A percentile compares a stretch with the other conserved stretches of the same genome.
phyloP scores from a whole-genome alignment of 805 yeast species.

The Schwanniomyces occidentalis region DNA sequence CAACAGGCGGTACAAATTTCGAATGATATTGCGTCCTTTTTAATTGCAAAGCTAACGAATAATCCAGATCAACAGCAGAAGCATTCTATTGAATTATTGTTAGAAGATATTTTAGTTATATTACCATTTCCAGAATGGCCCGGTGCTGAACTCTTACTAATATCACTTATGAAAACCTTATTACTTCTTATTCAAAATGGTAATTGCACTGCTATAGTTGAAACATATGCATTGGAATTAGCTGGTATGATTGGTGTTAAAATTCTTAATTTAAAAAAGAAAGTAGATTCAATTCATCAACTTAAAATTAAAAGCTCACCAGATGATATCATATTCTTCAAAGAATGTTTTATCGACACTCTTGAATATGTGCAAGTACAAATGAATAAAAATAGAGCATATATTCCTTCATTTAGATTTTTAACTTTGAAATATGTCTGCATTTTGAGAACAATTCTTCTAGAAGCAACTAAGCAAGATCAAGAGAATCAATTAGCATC shows the following conservation, averaged over 20 bases:
- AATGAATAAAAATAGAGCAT: slow-evolving; percentile 8
- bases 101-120: slow-evolving; percentile 56
- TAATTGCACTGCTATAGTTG: slow-evolving; percentile 40
- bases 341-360: slow-evolving; percentile 9
- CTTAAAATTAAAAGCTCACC: slow-evolving; percentile 6
- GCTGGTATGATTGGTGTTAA: slow-evolving; percentile 61
- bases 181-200: slow-evolving; percentile 40
- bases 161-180: slow-evolving; percentile 45
- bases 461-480: not conserved
- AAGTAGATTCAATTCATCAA: not conserved
- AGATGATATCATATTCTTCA: slow-evolving; percentile 5
- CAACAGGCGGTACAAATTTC: slow-evolving; percentile 13
- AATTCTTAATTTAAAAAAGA: slow-evolving; percentile 38
- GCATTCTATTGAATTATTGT: slow-evolving; percentile 49
- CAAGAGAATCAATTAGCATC: slow-evolving; percentile 7
- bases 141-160: slow-evolving; percentile 52
- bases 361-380: slow-evolving; percentile 16
- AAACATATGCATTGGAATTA: slow-evolving; percentile 56
- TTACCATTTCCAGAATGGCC: slow-evolving; percentile 63
- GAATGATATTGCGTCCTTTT: slow-evolving; percentile 26
- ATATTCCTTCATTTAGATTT: slow-evolving; percentile 12
- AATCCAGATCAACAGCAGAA: slow-evolving; percentile 30
- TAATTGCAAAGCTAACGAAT: slow-evolving; percentile 16
- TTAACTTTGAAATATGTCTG: slow-evolving; percentile 13
- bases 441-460: slow-evolving; percentile 5